Base-by-base conservation (phyloP, 805 yeast genomes). In the Zygotorulaspora danielsina region DNA sequence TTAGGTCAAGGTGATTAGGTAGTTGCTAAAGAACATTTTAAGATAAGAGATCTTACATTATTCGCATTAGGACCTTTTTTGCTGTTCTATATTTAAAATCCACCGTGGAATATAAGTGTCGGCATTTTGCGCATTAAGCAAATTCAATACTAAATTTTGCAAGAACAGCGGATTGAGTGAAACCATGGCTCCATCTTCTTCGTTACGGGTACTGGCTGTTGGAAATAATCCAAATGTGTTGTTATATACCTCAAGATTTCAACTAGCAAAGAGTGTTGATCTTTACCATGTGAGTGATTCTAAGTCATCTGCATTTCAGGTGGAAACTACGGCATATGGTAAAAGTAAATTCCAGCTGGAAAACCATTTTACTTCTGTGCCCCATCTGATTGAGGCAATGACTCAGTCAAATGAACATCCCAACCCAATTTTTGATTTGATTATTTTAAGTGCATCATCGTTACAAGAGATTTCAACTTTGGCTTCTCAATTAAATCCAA, bases 381-480 rank as follows among this genome's bases (percentile, higher is more conserved):
- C 39, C 3, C 36, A 47, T 9, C 40, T 64, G 38, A 26, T 40
- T 1, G 36, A 30, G 18, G 38, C 45, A 10, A 18, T 44, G 16
- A 34, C 17, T 18, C 39, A 38, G 19, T 20, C 35, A n/a, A 27
- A 29, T 5, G 41, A 42, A 6, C 38, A 35, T 18, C 16, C 45
- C 1, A 38, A 39, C 10, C 32, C 43, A 13, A 52, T 59, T 20
- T 60, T 69, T 29, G 81, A 76, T 50, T 62, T 70, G 39, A 62
- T 76, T 9, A 55, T 76, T 11, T 46, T 75, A 5, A 68, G 76
- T 9, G 71, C 77, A 0, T 55, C 61, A 8, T 75, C 79, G 0
- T 53, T 76, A 36, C 80, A 76, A 52, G 78, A 74, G 40, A 59
- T 76, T 19, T 69, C 79, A 3, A 54, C 66, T 1, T 28, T 70